A percentile compares a stretch with the other conserved stretches of the same genome.
phyloP scores from a whole-genome alignment of 2,329 filamentous ascomycete genomes.

The Nannizziopsis arthrosporioides region DNA sequence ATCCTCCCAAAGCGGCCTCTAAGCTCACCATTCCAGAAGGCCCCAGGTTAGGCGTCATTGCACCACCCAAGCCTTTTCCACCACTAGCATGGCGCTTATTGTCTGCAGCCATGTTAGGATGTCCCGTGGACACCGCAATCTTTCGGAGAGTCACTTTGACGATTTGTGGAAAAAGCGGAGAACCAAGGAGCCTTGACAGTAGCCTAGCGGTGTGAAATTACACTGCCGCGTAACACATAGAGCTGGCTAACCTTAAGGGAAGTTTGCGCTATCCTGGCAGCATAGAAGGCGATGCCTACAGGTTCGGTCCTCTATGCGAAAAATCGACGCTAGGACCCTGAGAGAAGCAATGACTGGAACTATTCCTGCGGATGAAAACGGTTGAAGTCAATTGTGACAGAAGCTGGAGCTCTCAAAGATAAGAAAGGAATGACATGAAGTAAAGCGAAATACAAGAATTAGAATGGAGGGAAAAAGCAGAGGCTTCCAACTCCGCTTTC shows the following conservation, averaged over 20 bases:
- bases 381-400: background rate
- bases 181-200: background rate
- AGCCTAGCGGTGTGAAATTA: background rate
- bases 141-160: slow-evolving; percentile 11
- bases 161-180: background rate
- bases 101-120: slow-evolving; percentile 33
- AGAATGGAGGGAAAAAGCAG: background rate
- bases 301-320: no score
- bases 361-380: background rate
- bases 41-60: slow-evolving; percentile 27
- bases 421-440: slow-evolving; percentile 11
- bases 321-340: no score
- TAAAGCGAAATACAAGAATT: slow-evolving; percentile 7
- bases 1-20: slow-evolving; percentile 46
- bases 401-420: background rate
- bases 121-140: slow-evolving; percentile 8
- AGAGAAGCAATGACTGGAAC: no score
- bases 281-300: no score
- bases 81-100: slow-evolving; percentile 46
- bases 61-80: slow-evolving; percentile 39
- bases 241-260: background rate
- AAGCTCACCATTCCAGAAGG: slow-evolving; percentile 38
- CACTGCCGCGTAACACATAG: background rate
- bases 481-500: background rate
- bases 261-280: background rate